Evolutionary conservation across 1,284 basidiomycete genomes (phyloP).

Genomic region (Fomitopsis schrenkii): DNA sequence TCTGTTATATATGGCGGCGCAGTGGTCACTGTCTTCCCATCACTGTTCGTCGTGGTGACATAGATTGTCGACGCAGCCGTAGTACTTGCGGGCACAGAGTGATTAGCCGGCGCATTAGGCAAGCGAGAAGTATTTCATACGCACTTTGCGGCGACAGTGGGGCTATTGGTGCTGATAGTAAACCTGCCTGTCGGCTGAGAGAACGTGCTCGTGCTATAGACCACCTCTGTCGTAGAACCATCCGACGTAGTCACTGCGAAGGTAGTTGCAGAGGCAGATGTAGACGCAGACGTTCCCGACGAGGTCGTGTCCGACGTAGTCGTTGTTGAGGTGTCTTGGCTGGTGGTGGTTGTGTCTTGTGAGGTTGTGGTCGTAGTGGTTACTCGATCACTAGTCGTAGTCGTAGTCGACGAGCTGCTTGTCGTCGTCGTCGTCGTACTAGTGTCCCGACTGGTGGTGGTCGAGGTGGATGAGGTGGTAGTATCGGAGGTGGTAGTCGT

Average conservation of each 20-base stretch:
- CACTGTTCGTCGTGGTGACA: constrained; percentile 53
- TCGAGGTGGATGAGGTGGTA: background rate
- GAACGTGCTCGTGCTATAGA: background rate
- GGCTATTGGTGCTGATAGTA: background rate
- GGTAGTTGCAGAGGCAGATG: background rate
- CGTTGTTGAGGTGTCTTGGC: background rate
- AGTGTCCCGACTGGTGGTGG: background rate
- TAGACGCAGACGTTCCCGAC: constrained; percentile 3
- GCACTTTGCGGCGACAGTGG: background rate
- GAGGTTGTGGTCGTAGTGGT: constrained; percentile 1
- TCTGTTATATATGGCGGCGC: constrained; percentile 55
- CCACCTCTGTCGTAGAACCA: constrained; percentile 14
- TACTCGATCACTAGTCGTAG: background rate
- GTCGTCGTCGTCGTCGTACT: constrained; percentile 1
- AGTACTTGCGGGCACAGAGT: constrained; percentile 34
- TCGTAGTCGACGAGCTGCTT: background rate
- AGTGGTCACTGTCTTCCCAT: constrained; percentile 45
- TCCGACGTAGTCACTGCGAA: constrained; percentile 4
- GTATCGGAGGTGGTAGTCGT: background rate
- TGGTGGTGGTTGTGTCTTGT: constrained; percentile 1
- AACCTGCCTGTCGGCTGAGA: constrained; percentile 4
- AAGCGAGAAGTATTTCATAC: constrained; percentile 4
- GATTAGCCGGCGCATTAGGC: background rate
- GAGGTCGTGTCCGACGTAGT: background rate
- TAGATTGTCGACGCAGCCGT: constrained; percentile 51